These are phyloP conservation scores for Fusarium algeriense DNA, from an alignment of 2,329 filamentous ascomycete genomes.

Conservation along the genomic window DNA sequence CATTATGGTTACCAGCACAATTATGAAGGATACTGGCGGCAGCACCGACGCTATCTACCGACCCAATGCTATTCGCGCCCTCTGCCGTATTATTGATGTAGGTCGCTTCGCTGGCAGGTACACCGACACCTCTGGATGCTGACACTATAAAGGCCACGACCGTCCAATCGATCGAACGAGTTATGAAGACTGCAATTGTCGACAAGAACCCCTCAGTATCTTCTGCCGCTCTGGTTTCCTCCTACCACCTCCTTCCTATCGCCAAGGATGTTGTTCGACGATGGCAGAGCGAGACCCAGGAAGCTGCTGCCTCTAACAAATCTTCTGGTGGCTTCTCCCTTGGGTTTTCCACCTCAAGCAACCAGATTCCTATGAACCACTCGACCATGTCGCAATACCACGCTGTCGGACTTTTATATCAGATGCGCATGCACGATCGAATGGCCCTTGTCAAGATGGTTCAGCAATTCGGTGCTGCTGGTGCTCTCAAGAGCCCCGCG, in stretches of 20 bases:
- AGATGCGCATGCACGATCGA: slow-evolving; percentile 96
- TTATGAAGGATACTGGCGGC: slow-evolving; percentile 99
- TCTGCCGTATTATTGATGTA: slow-evolving; percentile 97
- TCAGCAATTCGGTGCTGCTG: slow-evolving; percentile 94
- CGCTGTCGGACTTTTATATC: slow-evolving; percentile 95
- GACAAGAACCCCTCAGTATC: slow-evolving; percentile 98
- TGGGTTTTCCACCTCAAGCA: slow-evolving; percentile 86
- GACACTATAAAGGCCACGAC: slow-evolving; percentile 78
- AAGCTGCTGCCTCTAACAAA: slow-evolving; percentile 91
- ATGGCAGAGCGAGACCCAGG: slow-evolving; percentile 99
- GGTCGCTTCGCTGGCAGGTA: slow-evolving; percentile 50
- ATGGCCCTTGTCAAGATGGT: slow-evolving; percentile 99
- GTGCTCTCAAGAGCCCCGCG: slow-evolving; percentile 94
- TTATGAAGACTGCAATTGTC: slow-evolving; percentile 99
- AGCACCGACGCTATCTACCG: slow-evolving; percentile 94
- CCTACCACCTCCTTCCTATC: slow-evolving; percentile 96
- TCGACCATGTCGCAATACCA: slow-evolving; percentile 99
- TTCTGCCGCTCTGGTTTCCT: slow-evolving; percentile 94
- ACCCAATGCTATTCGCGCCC: slow-evolving; percentile 93
- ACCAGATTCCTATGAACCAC: slow-evolving; percentile 83
- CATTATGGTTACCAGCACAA: slow-evolving; percentile 99
- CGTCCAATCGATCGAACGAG: slow-evolving; percentile 96
- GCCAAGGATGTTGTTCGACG: slow-evolving; percentile 94
- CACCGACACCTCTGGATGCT: slow-evolving; percentile 44
- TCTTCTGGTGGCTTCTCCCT: slow-evolving; percentile 90